Conservation (phyloP, 176 grass and related monocot genomes). For the Aegilops sharonensis region DNA sequence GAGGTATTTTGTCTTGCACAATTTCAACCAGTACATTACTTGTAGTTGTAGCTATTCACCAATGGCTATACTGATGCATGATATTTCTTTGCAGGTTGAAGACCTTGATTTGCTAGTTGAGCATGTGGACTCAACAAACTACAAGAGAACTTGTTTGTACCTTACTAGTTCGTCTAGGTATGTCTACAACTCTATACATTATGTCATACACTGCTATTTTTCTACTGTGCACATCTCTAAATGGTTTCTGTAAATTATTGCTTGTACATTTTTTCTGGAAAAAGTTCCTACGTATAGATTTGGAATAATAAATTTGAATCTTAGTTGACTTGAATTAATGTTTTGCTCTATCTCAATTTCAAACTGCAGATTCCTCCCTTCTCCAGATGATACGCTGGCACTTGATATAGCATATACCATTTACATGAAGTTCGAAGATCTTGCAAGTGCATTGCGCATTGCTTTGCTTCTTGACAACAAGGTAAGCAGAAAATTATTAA, state of each 20-base stretch:
- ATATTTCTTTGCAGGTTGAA: conserved; percentile 63
- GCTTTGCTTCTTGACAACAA: conserved; percentile 81
- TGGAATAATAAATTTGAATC: background rate
- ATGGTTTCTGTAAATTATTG: background rate
- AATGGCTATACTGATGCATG: background rate
- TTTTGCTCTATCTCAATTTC: background rate
- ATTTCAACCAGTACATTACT: background rate
- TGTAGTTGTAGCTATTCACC: background rate
- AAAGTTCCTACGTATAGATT: background rate
- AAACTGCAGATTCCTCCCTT: conserved; percentile 66
- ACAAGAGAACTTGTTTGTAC: conserved; percentile 88
- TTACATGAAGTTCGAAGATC: conserved; percentile 86
- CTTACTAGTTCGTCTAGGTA: conserved; percentile 95
- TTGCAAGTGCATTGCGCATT: conserved; percentile 79
- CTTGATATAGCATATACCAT: conserved; percentile 95
- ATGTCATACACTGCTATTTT: background rate
- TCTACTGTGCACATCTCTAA: background rate
- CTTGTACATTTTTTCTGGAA: background rate
- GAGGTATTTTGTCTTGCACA: conserved; percentile 56
- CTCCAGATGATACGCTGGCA: conserved; percentile 81
- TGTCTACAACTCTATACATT: background rate
- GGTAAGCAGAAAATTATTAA: conserved; percentile 26
- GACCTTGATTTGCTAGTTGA: conserved; percentile 96
- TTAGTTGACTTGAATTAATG: conserved; percentile 5
- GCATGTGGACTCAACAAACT: conserved; percentile 88